A percentile compares a stretch with the other conserved stretches of the same genome.
phyloP scores from a whole-genome alignment of 73 alveolate species.

The Paramecium sonneborni region DNA sequence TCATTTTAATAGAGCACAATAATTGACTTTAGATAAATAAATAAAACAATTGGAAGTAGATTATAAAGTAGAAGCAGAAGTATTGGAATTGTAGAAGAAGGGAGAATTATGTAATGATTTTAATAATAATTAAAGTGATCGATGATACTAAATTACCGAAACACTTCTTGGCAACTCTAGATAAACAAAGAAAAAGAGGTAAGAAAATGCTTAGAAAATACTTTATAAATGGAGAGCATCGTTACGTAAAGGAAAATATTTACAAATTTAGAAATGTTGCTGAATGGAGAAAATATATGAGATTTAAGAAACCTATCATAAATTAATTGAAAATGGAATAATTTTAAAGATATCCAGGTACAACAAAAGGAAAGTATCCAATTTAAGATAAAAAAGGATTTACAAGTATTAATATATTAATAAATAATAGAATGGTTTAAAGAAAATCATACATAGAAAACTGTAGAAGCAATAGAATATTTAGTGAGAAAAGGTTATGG shows the following conservation, averaged over 20 bases:
- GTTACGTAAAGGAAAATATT: neutral
- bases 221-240: neutral
- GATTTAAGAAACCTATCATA: neutral
- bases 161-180: neutral
- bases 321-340: neutral
- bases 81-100: neutral
- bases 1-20: constrained; percentile 32
- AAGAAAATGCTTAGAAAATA: neutral
- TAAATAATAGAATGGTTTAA: constrained; percentile 20
- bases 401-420: neutral
- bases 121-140: neutral
- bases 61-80: neutral
- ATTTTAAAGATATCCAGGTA: constrained; percentile 41
- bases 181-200: neutral
- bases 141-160: neutral
- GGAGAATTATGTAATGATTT: constrained; percentile 19
- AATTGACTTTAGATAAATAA: neutral
- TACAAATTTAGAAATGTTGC: neutral
- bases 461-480: neutral
- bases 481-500: neutral
- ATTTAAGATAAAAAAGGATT: neutral
- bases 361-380: neutral
- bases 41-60: neutral
- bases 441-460: constrained; percentile 7
- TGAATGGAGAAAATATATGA: constrained; percentile 11